Evolutionary conservation across 1,139 yeast genomes (phyloP), one percentile per base, ranked within the genome.

Genomic region (Sugiyamaella sp.): DNA sequence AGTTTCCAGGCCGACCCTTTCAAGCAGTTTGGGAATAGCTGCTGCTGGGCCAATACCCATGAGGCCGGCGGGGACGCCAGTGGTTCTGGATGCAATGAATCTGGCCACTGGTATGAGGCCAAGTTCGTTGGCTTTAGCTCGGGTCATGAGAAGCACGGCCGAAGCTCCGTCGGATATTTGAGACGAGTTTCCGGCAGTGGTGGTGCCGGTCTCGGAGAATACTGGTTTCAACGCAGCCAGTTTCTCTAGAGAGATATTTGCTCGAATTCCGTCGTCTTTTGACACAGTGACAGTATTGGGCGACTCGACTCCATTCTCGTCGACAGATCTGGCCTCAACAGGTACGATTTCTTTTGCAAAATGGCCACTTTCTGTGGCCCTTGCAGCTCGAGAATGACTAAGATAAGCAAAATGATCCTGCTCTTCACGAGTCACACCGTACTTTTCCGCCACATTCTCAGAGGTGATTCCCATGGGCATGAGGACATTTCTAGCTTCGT

Each of bases 111-210:
- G 76, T 54, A 64, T 66, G 27, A 71, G 57, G 5, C 77, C 76
- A 37, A 71, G 57, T 44, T 63, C 63, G 20, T 71, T 71, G n/a
- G 78, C 78, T 40, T 64, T 61, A 17, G 63, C 69, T 38, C 78
- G 66, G 10, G 76, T 71, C 42, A 72, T 70, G 22, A 75, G 63
- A 21, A 75, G 57, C 14, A 72, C 73, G n/a, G 75, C 75, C 6
- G 78, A 70, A 0, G 77, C 77, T 46, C 78, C 78, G 59, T 74
- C 78, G 8, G 76, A 71, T 19, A 74, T 70, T 60, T 74, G 78
- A 1, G 77, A 73, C 4, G 78, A 68, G 54, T 75, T 75, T 35
- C 78, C 78, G 2, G 78, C 78, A 17, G 75, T 73, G 3, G 78
- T 73, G 24, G 69, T 61, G 42, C 78, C 80, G 56, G 67, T 68